phyloP scores from a whole-genome alignment of 345 rosid species.

The Aegle marmelos region DNA sequence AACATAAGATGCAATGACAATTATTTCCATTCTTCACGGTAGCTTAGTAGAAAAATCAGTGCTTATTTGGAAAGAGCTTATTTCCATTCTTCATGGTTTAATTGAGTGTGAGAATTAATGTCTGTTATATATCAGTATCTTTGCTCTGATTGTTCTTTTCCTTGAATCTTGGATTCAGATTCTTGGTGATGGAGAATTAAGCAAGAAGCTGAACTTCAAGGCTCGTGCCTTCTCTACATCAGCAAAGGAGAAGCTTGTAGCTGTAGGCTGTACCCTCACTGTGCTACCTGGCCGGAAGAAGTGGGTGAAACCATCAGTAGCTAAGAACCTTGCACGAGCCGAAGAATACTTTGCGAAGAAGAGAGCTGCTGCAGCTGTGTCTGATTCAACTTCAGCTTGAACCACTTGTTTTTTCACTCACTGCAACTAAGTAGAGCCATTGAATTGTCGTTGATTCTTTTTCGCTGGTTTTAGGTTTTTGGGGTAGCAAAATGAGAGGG shows the following conservation, averaged over 20 bases:
- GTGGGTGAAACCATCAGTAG: slow-evolving; percentile 87
- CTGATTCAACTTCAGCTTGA: slow-evolving; percentile 50
- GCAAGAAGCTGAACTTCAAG: slow-evolving; percentile 68
- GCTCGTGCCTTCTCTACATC: slow-evolving; percentile 76
- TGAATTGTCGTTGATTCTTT: neutral
- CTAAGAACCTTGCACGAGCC: slow-evolving; percentile 78
- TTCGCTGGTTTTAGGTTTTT: neutral
- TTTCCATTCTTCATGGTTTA: no score
- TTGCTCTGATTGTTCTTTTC: neutral
- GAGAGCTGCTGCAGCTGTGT: slow-evolving; percentile 51
- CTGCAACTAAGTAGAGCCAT: neutral
- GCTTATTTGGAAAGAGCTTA: neutral
- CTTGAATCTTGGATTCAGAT: slow-evolving; percentile 39
- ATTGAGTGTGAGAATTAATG: neutral
- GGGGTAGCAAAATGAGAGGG: neutral
- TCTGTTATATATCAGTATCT: neutral
- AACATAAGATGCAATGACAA: neutral
- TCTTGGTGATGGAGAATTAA: slow-evolving; percentile 77
- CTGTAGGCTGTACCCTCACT: slow-evolving; percentile 71
- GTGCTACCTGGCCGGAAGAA: slow-evolving; percentile 87
- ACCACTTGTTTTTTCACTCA: neutral
- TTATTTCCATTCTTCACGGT: neutral
- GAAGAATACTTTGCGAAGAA: slow-evolving; percentile 89
- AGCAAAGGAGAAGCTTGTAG: slow-evolving; percentile 85
- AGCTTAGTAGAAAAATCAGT: neutral